Percentiles rank a stretch among this genome's conserved stretches.
These are phyloP conservation scores for Santalum album DNA, from an alignment of 164 flowering plant genomes.

Conservation along the genomic window DNA sequence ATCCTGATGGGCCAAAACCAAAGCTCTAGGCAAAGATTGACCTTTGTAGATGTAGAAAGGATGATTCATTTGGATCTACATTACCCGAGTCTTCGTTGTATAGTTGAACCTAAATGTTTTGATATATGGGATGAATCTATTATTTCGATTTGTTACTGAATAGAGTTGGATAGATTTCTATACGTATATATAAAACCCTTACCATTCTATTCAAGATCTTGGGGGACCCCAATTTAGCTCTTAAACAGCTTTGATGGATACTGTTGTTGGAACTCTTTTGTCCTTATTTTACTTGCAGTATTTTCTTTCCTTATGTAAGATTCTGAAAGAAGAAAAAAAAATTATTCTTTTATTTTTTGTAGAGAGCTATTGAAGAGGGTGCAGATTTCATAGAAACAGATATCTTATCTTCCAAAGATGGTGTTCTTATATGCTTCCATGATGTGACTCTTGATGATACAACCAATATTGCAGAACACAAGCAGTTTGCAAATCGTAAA, in stretches of 20 bases:
- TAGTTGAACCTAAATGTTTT: no score
- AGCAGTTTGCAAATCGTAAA: constrained; percentile 71
- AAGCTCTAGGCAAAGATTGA: not conserved
- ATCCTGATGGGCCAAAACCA: not conserved
- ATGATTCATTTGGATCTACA: no score
- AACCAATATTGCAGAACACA: constrained; percentile 64
- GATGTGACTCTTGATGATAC: constrained; percentile 80
- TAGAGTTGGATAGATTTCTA: no score
- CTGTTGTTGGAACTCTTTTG: not conserved
- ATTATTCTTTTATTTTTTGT: no score
- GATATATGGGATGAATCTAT: no score
- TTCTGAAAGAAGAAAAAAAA: constrained; percentile 2
- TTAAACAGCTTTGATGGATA: not conserved
- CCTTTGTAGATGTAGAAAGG: no score
- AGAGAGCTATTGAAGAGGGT: constrained; percentile 98
- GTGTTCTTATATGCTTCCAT: constrained; percentile 84
- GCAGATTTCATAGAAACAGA: constrained; percentile 95
- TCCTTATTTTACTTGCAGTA: not conserved
- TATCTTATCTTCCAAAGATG: constrained; percentile 66
- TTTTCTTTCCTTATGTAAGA: not conserved
- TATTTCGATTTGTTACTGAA: no score
- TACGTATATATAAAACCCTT: no score
- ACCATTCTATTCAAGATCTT: no score
- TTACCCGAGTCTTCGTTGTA: no score
- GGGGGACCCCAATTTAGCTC: not conserved